Evolutionary conservation across 202 grass and related monocot species (phyloP), one percentile per base, ranked within the genome.

Genomic region (Panicum hallii): DNA sequence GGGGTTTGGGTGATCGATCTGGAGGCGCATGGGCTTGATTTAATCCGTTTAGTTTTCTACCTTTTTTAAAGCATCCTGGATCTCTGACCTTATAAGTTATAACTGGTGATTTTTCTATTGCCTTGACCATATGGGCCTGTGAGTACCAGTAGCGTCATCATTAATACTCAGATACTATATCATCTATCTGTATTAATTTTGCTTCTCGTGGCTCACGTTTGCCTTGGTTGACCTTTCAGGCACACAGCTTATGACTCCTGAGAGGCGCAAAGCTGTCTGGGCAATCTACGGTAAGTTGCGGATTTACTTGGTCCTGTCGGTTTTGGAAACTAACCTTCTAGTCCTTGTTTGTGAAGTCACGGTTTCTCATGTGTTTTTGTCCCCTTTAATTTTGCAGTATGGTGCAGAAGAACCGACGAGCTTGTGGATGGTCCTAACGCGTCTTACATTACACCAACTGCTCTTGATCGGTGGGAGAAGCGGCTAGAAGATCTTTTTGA

Each of bases 381-480:
- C 0, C 23, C 58, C 4, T 70, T 77, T 55, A 1, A 15, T 14
- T 81, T 42, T 79, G 85, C 87, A 96, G 97, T 99, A 26, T 99
- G 93, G 97, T 99, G 93, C 82, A 96, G 97, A 82, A 93, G 97
- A 91, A 99, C 97, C 55, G 91, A 99, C 70, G 97, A 99, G 70
- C 88, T 99, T 3, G 97, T 96, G 17, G 97, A 99, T 61, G 97
- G 97, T 17, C 97, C 93, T 22, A 99, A 99, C 34, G 86, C 97
- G 13, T 91, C 90, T 41, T 92, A 96, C 63, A 99, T 94, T 10
- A 96, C 97, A 12, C 93, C 97, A 0, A 78, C 89, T 11, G 93
- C 97, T 43, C 93, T 99, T 47, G 93, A 99, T 36, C 86, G 91
- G 3, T 99, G 97, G 97, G 91, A 96, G 79, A 94, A 94, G 67